Evolutionary conservation across 306 rosid genomes (phyloP).

Genomic region (Trifolium fragiferum): DNA sequence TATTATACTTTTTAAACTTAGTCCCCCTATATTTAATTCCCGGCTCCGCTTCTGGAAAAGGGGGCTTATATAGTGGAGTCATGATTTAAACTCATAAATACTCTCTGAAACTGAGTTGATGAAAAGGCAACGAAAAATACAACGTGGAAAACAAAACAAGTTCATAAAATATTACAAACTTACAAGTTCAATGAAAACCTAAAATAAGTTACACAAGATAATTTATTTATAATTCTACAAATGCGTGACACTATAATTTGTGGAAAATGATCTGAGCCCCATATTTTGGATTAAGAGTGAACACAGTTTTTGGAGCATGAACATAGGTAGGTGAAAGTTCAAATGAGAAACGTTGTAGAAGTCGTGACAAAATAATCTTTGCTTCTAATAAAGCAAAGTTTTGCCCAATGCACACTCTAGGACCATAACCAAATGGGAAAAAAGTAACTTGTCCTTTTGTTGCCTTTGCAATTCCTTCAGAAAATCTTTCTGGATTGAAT

Average conservation of each 20-base stretch:
- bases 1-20: too few relatives aligned
- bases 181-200: not conserved
- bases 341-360: slow-evolving; percentile 17
- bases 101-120: too few relatives aligned
- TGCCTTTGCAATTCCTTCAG: slow-evolving; percentile 11
- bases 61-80: too few relatives aligned
- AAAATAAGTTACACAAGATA: not conserved
- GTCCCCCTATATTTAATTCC: too few relatives aligned
- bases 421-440: slow-evolving; percentile 25
- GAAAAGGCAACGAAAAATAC: too few relatives aligned
- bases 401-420: slow-evolving; percentile 8
- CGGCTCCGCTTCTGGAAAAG: too few relatives aligned
- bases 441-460: slow-evolving; percentile 1
- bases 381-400: slow-evolving; percentile 20
- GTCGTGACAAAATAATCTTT: slow-evolving; percentile 1
- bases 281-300: slow-evolving; percentile 10
- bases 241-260: not conserved
- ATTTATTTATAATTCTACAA: not conserved
- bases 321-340: slow-evolving; percentile 18
- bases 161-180: too few relatives aligned
- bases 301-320: not conserved
- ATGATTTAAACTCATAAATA: too few relatives aligned
- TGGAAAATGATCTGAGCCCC: slow-evolving; percentile 1
- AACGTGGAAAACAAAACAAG: too few relatives aligned
- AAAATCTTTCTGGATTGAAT: slow-evolving; percentile 13